Conservation (phyloP, 208 protist species). For the Trypanosoma vivax region DNA sequence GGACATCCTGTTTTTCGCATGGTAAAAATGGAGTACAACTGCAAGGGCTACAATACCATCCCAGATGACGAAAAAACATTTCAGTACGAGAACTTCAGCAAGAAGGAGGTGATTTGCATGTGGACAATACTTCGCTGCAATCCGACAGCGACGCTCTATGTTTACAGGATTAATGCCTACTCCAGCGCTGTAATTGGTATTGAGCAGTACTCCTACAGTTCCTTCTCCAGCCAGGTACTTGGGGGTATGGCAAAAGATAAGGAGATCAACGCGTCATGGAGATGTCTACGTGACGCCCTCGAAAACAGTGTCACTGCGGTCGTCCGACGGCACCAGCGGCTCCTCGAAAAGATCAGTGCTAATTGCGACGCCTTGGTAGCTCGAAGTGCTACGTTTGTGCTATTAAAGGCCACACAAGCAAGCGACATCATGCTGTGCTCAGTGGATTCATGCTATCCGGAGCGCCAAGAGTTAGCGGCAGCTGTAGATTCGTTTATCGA, state of each 20-base stretch:
- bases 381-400: slow-evolving; percentile 5
- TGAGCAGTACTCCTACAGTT: slow-evolving; percentile 21
- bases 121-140: slow-evolving; percentile 49
- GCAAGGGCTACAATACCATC: slow-evolving; percentile 20
- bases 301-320: slow-evolving; percentile 5
- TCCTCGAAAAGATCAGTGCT: background rate
- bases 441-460: slow-evolving; percentile 14
- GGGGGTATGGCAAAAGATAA: slow-evolving; percentile 5
- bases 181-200: slow-evolving; percentile 26
- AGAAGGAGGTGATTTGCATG: slow-evolving; percentile 42
- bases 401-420: slow-evolving; percentile 10
- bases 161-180: slow-evolving; percentile 58
- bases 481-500: slow-evolving; percentile 18
- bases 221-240: slow-evolving; percentile 18
- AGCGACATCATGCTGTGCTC: slow-evolving; percentile 14
- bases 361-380: too few species aligned
- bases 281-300: slow-evolving; percentile 21
- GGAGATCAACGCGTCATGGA: slow-evolving; percentile 21
- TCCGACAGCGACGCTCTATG: slow-evolving; percentile 33
- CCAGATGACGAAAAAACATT: slow-evolving; percentile 18
- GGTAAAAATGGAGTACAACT: slow-evolving; percentile 76
- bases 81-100: slow-evolving; percentile 47
- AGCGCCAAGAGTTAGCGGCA: background rate
- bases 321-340: background rate
- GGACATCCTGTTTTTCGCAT: slow-evolving; percentile 34